Base-by-base conservation (phyloP, 2,329 filamentous ascomycete species). In the Calonectria leucothoes region DNA sequence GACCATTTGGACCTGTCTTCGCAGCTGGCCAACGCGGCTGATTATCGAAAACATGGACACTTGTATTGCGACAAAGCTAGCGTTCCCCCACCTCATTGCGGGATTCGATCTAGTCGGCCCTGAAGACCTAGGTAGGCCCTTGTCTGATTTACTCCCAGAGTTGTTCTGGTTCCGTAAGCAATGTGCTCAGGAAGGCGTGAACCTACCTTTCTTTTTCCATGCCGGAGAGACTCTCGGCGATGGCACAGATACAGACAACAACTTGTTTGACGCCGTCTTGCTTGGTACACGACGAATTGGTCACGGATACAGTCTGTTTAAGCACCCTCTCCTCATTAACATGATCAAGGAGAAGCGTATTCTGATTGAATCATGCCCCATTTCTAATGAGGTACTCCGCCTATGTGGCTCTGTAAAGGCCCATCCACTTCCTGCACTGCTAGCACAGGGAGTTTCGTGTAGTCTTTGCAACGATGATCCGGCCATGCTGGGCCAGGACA, bases 191-290 rank as follows among this genome's bases (percentile, higher is more conserved):
- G 93, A 95, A 80, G 91, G 90, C 3, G 90, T 98, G 45, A 91
- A 95, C 64, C 92, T 99, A 12, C 96, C 96, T 0, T 98, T 98
- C 87, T 98, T 98, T 87, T 97, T 98, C 87, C 96, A 98, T 83
- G 96, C 96, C 0, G 96, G 96, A 76, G 96, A 98, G 85, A 95
- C 92, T 39, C 91, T 98, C 0, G 95, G 95, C 29, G 86, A 88
- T 74, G 95, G 95, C 33, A 93, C 92, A 77, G 89, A 88, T 25
- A 93, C 94, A 0, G 96, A 98, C 80, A 80, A 86, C 74, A 98
- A 98, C 83, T 89, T 98, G 4, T 98, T 95, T 82, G 96, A 98
- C 82, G 95, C 95, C 0, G 89, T 98, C 17, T 86, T 98, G 11
- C 90, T 98, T 7, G 96, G 95, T 3, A 96, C 95, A 0, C 89